Evolutionary conservation across 2,329 filamentous ascomycete genomes (phyloP).

Genomic region (Fusarium sp.): DNA sequence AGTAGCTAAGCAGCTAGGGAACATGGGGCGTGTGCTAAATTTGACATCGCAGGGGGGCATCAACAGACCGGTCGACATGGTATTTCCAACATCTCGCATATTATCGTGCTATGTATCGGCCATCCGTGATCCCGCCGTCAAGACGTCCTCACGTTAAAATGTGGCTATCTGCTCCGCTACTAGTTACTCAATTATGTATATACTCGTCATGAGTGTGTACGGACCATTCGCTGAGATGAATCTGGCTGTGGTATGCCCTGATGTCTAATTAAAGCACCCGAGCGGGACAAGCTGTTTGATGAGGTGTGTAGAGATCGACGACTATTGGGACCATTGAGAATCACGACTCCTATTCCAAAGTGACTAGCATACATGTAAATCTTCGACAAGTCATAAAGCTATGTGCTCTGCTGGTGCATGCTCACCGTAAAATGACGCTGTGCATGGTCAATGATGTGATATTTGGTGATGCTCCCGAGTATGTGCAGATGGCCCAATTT

Average conservation of each 20-base stretch:
- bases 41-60: conserved; percentile 37
- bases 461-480: neutral
- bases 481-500: neutral
- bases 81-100: conserved; percentile 21
- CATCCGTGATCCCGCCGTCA: conserved; percentile 13
- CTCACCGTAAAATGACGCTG: neutral
- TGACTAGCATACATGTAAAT: neutral
- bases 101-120: neutral
- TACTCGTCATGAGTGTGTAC: neutral
- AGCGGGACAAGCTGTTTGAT: conserved; percentile 8
- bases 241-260: neutral
- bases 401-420: neutral
- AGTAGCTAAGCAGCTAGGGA: conserved; percentile 8
- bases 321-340: neutral
- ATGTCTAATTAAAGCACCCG: conserved; percentile 18
- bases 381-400: neutral
- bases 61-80: conserved; percentile 28
- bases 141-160: neutral
- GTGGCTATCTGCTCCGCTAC: neutral
- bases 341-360: neutral
- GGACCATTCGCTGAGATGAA: neutral
- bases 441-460: neutral
- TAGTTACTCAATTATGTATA: neutral
- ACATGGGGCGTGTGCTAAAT: conserved; percentile 37
- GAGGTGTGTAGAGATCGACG: conserved; percentile 24